These are phyloP conservation scores for Iris macrosiphon DNA, from an alignment of 106 monocot species.

Conservation along the genomic window DNA sequence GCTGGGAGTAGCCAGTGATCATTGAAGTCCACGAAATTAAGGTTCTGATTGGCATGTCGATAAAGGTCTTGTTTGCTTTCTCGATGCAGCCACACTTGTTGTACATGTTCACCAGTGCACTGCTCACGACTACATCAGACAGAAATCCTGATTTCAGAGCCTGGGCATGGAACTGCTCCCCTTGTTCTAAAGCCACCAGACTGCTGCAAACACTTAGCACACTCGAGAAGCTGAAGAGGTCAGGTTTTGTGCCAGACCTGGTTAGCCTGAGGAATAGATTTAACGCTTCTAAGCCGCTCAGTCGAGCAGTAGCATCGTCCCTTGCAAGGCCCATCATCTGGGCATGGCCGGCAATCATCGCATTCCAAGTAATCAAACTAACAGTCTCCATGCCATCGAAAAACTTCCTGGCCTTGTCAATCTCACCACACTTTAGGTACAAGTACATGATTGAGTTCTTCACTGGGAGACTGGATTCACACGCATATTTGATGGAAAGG, in stretches of 20 bases:
- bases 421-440: constrained; percentile 65
- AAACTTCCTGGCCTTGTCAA: constrained; percentile 49
- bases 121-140: constrained; percentile 71
- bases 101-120: constrained; percentile 87
- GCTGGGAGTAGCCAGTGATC: constrained; percentile 77
- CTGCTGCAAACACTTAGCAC: constrained; percentile 64
- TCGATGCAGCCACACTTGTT: constrained; percentile 79
- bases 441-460: constrained; percentile 86
- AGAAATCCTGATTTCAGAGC: constrained; percentile 66
- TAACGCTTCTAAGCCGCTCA: constrained; percentile 53
- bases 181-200: constrained; percentile 63
- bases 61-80: constrained; percentile 58
- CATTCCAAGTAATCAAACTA: constrained; percentile 84
- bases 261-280: constrained; percentile 52
- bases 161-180: constrained; percentile 81
- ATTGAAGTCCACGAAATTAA: constrained; percentile 89
- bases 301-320: constrained; percentile 35
- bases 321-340: constrained; percentile 48
- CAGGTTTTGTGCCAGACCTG: constrained; percentile 51
- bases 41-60: constrained; percentile 74
- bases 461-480: constrained; percentile 47
- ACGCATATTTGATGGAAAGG: constrained; percentile 65
- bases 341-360: constrained; percentile 86
- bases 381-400: constrained; percentile 43
- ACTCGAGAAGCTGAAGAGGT: constrained; percentile 80